A percentile compares a stretch with the other conserved stretches of the same genome.
phyloP scores from a whole-genome alignment of 352 stramenopile species.

The Elongisporangium anandrum region DNA sequence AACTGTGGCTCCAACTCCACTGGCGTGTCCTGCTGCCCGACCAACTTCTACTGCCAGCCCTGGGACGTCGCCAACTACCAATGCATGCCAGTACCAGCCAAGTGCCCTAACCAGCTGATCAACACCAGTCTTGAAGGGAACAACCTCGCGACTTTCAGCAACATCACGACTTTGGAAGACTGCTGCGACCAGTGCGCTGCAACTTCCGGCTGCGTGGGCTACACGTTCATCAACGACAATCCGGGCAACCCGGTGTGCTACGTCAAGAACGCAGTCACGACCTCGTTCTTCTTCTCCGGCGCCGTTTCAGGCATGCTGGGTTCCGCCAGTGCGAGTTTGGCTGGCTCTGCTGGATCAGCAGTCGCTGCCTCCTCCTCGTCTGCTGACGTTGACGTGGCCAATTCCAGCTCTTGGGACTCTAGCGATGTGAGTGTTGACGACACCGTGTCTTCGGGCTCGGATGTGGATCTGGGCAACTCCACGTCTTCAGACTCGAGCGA shows the following conservation, averaged over 20 bases:
- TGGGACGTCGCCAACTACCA: conserved; percentile 45
- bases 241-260: conserved; percentile 23
- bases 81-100: conserved; percentile 19
- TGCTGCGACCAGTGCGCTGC: conserved; percentile 30
- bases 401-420: conserved; percentile 8
- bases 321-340: conserved; percentile 7
- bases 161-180: conserved; percentile 18
- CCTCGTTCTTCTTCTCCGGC: conserved; percentile 17
- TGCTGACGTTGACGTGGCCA: conserved; percentile 11
- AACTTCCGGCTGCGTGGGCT: conserved; percentile 33
- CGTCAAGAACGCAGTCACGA: conserved; percentile 24
- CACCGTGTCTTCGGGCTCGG: background rate
- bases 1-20: conserved; percentile 4
- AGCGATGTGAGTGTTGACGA: background rate
- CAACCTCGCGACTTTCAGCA: conserved; percentile 33
- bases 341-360: conserved; percentile 1
- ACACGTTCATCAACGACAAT: conserved; percentile 46
- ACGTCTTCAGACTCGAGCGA: background rate
- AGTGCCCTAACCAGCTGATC: conserved; percentile 28
- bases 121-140: conserved; percentile 33
- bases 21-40: conserved; percentile 27
- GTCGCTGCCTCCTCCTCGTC: conserved; percentile 5
- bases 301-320: conserved; percentile 28
- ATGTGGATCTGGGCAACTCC: background rate
- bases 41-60: conserved; percentile 38